Percentiles rank a stretch among this genome's conserved stretches.
phyloP scores from a whole-genome alignment of 441 rosid species.

The Viola pubescens region DNA sequence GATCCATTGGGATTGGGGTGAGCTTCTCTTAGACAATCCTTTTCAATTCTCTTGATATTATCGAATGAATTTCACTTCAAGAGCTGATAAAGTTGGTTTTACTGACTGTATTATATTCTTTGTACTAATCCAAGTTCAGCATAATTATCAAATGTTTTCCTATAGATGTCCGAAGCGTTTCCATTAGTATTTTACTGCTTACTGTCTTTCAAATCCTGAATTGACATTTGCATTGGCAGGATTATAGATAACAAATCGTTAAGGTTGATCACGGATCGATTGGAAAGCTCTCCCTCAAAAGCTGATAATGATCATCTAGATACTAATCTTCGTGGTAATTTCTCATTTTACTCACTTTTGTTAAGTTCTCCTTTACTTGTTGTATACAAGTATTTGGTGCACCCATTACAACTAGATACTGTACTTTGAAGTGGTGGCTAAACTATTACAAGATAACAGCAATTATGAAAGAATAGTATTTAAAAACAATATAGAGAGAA shows the following conservation, averaged over 20 bases:
- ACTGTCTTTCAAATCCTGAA: constrained; percentile 2
- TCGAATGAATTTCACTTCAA: not conserved
- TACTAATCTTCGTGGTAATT: constrained; percentile 61
- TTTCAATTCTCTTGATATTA: constrained; percentile 3
- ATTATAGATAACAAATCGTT: constrained; percentile 82
- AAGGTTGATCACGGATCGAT: constrained; percentile 67
- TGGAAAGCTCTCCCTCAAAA: constrained; percentile 55
- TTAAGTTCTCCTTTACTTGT: no score
- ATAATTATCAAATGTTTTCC: not conserved
- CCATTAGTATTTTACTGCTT: not conserved
- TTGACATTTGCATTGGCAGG: constrained; percentile 34
- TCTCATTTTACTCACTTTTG: constrained; percentile 10
- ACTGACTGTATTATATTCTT: no score
- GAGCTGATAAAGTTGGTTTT: not conserved
- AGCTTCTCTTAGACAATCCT: constrained; percentile 17
- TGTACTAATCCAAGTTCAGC: not conserved
- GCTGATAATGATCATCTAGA: constrained; percentile 47
- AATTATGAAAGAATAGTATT: no score
- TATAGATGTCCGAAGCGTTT: not conserved
- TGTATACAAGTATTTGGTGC: no score
- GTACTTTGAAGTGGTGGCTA: no score
- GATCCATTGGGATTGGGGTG: constrained; percentile 97
- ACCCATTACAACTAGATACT: no score
- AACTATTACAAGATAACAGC: no score
- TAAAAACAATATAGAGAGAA: no score